These are phyloP conservation scores for Prunus armeniaca DNA, from an alignment of 306 rosid species.

Conservation along the genomic window DNA sequence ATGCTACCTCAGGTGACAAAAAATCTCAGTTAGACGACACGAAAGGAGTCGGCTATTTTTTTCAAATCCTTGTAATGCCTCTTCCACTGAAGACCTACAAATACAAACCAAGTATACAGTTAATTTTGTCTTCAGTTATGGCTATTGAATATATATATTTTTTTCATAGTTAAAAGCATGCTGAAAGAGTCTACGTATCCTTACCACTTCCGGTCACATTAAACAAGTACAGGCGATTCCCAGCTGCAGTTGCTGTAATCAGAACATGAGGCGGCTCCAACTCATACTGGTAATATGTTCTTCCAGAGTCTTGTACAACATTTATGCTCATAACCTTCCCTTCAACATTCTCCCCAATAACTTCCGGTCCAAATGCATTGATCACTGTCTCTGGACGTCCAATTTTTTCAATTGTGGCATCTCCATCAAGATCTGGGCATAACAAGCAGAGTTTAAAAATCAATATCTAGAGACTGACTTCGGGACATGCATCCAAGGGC, in stretches of 20 bases:
- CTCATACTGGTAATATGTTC: slow-evolving; percentile 89
- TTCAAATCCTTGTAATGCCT: slow-evolving; percentile 77
- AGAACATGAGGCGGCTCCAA: slow-evolving; percentile 92
- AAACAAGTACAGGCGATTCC: slow-evolving; percentile 90
- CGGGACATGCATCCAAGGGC: background rate
- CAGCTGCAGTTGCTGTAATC: slow-evolving; percentile 95
- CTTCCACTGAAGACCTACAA: slow-evolving; percentile 98
- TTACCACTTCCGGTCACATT: slow-evolving; percentile 81
- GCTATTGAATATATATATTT: background rate
- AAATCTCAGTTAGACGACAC: slow-evolving; percentile 49
- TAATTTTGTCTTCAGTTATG: slow-evolving; percentile 5
- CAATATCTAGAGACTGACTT: background rate
- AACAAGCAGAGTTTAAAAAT: slow-evolving; percentile 10
- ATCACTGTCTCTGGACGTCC: slow-evolving; percentile 92
- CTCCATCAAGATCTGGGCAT: slow-evolving; percentile 64
- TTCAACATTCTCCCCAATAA: slow-evolving; percentile 92
- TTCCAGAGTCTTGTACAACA: slow-evolving; percentile 70
- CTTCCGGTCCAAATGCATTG: slow-evolving; percentile 90
- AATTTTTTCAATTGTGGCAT: slow-evolving; percentile 76
- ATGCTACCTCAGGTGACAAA: slow-evolving; percentile 20
- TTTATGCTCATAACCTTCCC: slow-evolving; percentile 70
- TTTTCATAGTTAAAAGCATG: background rate
- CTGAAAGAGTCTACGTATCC: background rate
- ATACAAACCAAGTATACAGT: slow-evolving; percentile 1
- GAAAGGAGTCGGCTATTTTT: slow-evolving; percentile 68